Evolutionary conservation across 2,329 filamentous ascomycete genomes (phyloP).

Genomic region (Pseudogymnoascus sp.): DNA sequence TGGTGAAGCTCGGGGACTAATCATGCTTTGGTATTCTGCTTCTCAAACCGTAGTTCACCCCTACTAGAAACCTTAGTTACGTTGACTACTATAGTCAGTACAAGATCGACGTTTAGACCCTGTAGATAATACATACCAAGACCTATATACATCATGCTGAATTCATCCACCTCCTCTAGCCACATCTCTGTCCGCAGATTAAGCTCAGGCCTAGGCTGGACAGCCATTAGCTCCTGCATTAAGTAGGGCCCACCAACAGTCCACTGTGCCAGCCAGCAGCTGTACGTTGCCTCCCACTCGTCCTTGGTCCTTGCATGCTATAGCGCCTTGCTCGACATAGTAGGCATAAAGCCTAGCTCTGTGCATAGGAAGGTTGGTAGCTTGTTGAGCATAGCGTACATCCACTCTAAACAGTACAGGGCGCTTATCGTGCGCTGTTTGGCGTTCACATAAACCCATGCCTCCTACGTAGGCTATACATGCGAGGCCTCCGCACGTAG

Average conservation of each 20-base stretch:
- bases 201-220: constrained; percentile 27
- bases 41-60: neutral
- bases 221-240: constrained; percentile 28
- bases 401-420: constrained; percentile 33
- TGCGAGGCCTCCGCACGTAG: constrained; percentile 30
- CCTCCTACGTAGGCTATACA: constrained; percentile 28
- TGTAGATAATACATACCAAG: constrained; percentile 26
- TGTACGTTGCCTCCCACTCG: constrained; percentile 30
- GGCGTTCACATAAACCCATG: constrained; percentile 42
- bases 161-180: constrained; percentile 36
- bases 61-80: neutral
- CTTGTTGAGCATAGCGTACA: constrained; percentile 31
- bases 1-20: neutral
- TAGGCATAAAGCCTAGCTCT: constrained; percentile 33
- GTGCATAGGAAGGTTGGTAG: constrained; percentile 30
- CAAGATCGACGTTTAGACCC: neutral
- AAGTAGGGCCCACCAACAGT: constrained; percentile 23
- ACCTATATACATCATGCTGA: constrained; percentile 33
- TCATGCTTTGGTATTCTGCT: neutral
- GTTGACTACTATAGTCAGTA: neutral
- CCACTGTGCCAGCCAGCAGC: constrained; percentile 31
- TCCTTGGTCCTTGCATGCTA: constrained; percentile 30
- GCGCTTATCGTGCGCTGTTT: constrained; percentile 39
- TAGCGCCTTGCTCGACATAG: constrained; percentile 32
- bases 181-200: constrained; percentile 31